These are phyloP conservation scores for Wallacemonas sp. DNA, from an alignment of 208 protist species.

Conservation along the genomic window DNA sequence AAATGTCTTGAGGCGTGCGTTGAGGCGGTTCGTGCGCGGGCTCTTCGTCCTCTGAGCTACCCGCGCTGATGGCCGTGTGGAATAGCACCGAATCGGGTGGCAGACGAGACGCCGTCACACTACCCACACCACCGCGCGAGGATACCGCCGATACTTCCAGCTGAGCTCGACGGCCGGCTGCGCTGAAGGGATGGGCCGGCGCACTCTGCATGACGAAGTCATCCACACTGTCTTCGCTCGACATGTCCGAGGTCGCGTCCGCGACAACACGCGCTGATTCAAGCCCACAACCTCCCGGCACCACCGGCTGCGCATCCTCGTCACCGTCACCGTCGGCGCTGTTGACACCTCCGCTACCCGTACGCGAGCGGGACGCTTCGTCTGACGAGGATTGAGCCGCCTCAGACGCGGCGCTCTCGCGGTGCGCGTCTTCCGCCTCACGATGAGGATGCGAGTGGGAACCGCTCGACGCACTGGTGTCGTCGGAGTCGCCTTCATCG, in stretches of 20 bases:
- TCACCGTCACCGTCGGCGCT: no score
- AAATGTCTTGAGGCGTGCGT: background rate
- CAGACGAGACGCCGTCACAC: background rate
- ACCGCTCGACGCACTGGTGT: no score
- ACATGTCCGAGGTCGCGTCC: no score
- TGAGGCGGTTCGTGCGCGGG: background rate
- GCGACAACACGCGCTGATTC: no score
- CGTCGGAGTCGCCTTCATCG: no score
- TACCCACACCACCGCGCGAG: background rate
- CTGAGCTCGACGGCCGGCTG: slow-evolving; percentile 3
- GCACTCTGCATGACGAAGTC: background rate
- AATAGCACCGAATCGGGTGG: slow-evolving; percentile 1
- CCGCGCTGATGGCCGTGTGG: background rate
- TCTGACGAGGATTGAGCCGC: no score
- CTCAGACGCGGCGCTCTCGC: no score
- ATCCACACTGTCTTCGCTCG: background rate
- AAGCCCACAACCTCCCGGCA: no score
- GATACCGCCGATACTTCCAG: background rate
- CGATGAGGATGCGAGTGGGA: no score
- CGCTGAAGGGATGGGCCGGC: slow-evolving; percentile 1
- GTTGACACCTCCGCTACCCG: no score
- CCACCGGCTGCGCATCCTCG: no score
- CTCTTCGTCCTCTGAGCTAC: background rate
- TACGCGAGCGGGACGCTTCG: no score
- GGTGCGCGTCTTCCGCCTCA: background rate